These are phyloP conservation scores for Phylloporus rhodoxanthus DNA, from an alignment of 768 basidiomycete species.

Conservation along the genomic window DNA sequence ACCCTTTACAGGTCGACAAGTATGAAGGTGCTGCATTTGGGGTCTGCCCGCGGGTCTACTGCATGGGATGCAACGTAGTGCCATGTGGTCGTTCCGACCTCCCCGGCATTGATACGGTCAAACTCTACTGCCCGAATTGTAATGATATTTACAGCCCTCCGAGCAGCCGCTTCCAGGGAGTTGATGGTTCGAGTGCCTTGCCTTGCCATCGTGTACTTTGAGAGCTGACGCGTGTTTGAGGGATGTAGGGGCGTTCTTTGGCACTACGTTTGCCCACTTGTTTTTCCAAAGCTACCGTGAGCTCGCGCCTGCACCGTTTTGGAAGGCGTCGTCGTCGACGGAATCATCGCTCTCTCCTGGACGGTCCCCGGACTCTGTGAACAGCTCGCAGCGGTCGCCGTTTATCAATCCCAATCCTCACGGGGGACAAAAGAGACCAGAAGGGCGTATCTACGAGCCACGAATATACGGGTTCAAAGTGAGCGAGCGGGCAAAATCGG, in stretches of 20 bases:
- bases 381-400: constrained; percentile 44
- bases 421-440: constrained; percentile 83
- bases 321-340: constrained; percentile 60
- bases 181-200: constrained; percentile 63
- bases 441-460: constrained; percentile 82
- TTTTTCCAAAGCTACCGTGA: constrained; percentile 98
- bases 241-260: constrained; percentile 89
- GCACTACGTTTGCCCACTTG: constrained; percentile 95
- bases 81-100: constrained; percentile 95
- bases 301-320: constrained; percentile 90
- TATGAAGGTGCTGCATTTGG: constrained; percentile 92
- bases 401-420: constrained; percentile 86
- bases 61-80: constrained; percentile 80
- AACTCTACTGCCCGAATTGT: constrained; percentile 96
- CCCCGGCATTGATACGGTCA: constrained; percentile 95
- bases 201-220: constrained; percentile 5
- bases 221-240: constrained; percentile 14
- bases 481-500: constrained; percentile 88
- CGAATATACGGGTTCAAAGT: constrained; percentile 98
- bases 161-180: constrained; percentile 89
- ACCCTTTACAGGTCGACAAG: constrained; percentile 71
- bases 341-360: constrained; percentile 50
- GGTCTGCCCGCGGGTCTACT: constrained; percentile 92
- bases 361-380: constrained; percentile 47
- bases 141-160: constrained; percentile 96